These are phyloP conservation scores for Corynascus novoguineensis DNA, from an alignment of 495 filamentous ascomycete genomes.

Conservation along the genomic window DNA sequence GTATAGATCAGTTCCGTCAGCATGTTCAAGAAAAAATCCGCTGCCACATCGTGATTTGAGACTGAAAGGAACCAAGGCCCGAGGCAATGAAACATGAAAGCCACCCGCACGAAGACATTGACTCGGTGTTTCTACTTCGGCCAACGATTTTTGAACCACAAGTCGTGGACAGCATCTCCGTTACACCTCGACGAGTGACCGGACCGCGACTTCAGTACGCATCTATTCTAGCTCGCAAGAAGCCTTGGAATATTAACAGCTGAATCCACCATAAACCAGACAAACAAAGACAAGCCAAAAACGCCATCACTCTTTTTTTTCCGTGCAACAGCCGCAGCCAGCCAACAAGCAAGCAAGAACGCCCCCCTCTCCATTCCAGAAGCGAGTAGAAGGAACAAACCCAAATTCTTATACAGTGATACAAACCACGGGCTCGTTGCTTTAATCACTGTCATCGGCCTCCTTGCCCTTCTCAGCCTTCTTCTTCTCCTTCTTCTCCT, in stretches of 20 bases:
- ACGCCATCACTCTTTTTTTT: constrained; percentile 14
- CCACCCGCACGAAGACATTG: no score
- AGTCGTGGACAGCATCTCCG: background rate
- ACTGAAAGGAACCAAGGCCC: no score
- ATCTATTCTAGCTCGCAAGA: constrained; percentile 5
- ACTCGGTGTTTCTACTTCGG: no score
- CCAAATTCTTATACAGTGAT: no score
- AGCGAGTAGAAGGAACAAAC: constrained; percentile 5
- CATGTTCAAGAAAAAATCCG: no score
- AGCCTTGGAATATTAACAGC: background rate
- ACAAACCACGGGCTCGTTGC: background rate
- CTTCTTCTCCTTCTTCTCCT: constrained; percentile 61
- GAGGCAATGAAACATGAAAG: no score
- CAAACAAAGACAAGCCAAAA: constrained; percentile 10
- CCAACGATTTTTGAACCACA: no score
- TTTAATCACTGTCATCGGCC: constrained; percentile 33
- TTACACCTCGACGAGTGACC: background rate
- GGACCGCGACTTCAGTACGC: background rate
- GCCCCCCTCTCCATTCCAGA: constrained; percentile 5
- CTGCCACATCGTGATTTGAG: no score
- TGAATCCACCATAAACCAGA: constrained; percentile 3
- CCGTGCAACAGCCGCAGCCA: constrained; percentile 10
- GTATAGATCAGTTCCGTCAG: no score
- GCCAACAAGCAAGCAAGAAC: constrained; percentile 12
- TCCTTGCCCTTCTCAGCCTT: constrained; percentile 48